phyloP scores from a whole-genome alignment of 108 stramenopile species.

The Seminavis robusta region DNA sequence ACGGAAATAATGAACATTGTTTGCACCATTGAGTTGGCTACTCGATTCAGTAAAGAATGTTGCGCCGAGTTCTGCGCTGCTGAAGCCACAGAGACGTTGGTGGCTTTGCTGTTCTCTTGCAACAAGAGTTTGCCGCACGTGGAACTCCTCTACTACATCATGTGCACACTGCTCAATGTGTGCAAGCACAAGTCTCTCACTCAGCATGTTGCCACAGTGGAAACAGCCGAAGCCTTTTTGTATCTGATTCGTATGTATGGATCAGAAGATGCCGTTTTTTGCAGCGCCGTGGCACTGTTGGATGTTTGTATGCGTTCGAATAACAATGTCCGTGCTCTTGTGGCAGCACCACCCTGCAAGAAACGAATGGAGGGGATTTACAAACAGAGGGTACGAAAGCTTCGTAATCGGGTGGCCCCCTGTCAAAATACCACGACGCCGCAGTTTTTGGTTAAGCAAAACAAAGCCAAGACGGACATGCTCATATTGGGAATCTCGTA shows the following conservation, averaged over 20 bases:
- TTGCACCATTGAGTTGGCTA: slow-evolving; percentile 61
- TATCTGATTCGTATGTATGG: slow-evolving; percentile 88
- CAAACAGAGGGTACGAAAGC: too few relatives aligned
- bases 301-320: slow-evolving; percentile 8
- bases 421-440: too few relatives aligned
- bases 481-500: too few relatives aligned
- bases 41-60: slow-evolving; percentile 56
- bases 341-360: too few relatives aligned
- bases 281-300: slow-evolving; percentile 32
- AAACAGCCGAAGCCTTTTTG: slow-evolving; percentile 52
- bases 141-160: slow-evolving; percentile 64
- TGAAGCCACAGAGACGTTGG: slow-evolving; percentile 62
- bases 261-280: slow-evolving; percentile 70
- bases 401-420: too few relatives aligned
- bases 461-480: too few relatives aligned
- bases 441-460: too few relatives aligned
- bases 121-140: slow-evolving; percentile 90
- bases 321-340: slow-evolving; percentile 15
- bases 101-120: slow-evolving; percentile 68
- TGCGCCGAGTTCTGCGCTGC: slow-evolving; percentile 63
- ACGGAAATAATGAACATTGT: slow-evolving; percentile 73
- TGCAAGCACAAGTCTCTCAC: slow-evolving; percentile 41
- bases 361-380: too few relatives aligned
- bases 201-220: slow-evolving; percentile 35
- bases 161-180: slow-evolving; percentile 77